phyloP scores from a whole-genome alignment of 2,329 filamentous ascomycete species.

The Cryphonectria japonica region DNA sequence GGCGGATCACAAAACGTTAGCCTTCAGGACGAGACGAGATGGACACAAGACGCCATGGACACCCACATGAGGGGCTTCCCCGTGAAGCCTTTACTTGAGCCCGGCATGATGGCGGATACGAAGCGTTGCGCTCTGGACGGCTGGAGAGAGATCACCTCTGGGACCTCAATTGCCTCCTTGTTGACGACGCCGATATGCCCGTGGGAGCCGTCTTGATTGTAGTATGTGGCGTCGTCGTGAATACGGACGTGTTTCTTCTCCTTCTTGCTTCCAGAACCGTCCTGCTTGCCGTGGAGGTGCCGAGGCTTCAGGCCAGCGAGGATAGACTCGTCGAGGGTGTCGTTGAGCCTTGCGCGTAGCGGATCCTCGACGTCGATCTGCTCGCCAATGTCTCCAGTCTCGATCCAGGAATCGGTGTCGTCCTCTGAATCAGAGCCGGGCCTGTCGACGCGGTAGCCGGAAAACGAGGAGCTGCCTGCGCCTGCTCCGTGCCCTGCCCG shows the following conservation, averaged over 20 bases:
- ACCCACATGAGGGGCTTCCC: conserved; percentile 89
- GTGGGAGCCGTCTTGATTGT: conserved; percentile 34
- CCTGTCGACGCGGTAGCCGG: conserved; percentile 51
- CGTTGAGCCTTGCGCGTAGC: conserved; percentile 69
- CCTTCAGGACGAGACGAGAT: not conserved
- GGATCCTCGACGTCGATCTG: conserved; percentile 86
- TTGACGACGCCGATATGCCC: conserved; percentile 51
- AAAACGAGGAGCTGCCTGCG: conserved; percentile 46
- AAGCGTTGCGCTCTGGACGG: conserved; percentile 71
- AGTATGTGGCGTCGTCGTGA: conserved; percentile 40
- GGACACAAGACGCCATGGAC: conserved; percentile 15
- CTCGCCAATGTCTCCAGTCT: conserved; percentile 93
- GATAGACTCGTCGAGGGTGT: conserved; percentile 66
- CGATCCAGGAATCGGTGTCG: conserved; percentile 74
- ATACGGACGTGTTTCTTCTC: conserved; percentile 73
- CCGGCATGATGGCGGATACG: conserved; percentile 84
- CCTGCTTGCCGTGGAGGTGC: conserved; percentile 43
- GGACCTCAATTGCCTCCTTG: conserved; percentile 84
- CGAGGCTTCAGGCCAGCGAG: conserved; percentile 55
- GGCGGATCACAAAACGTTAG: conserved; percentile 20
- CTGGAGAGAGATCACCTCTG: conserved; percentile 64
- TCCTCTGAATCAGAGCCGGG: conserved; percentile 64
- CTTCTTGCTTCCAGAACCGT: conserved; percentile 32
- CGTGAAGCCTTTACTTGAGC: conserved; percentile 83
- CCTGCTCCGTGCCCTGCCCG: conserved; percentile 34